Base-by-base conservation (phyloP, 2,329 filamentous ascomycete species). In the Magnaporthiopsis incrustans region DNA sequence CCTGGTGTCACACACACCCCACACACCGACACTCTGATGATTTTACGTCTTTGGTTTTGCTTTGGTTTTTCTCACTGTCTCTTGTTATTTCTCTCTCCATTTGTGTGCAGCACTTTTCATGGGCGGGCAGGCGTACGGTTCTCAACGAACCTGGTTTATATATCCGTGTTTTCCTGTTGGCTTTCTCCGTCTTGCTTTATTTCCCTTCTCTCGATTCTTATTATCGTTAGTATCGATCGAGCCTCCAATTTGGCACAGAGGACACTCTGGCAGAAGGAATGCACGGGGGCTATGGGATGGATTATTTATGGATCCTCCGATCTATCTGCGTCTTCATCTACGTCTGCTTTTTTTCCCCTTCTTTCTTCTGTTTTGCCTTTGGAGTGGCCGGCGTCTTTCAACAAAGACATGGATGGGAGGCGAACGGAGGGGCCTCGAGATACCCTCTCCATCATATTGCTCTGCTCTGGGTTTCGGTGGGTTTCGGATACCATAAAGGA, bases 101-200 rank as follows among this genome's bases (percentile, higher is more conserved):
- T 22, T 44, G 22, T 33, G 26, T 27, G 27, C 27, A 64, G 65
- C 65, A 64, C 64, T 67, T 62, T 61, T 71, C 70, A 68, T 22
- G 30, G 57, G 57, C 57, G 59, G 35, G 69, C 66, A 67, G 72
- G 73, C 73, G 73, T 74, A 73, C 71, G 73, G 72, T 74, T 72
- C 69, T 73, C 72, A 73, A 74, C 72, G 73, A 73, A 73, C 70
- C 71, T 71, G 71, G 66, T 68, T 69, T 66, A 44, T 44, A 44
- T 44, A 44, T 44, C 38, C 38, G 18, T 59, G 65, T 66, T 59
- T 68, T 69, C 65, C 58, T 65, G 66, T 66, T 56, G 32, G 57
- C 66, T 65, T 67, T 60, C 63, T 66, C 57, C 65, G 64, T 59
- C 61, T 60, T 59, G 44, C 66, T 69, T 58, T 67, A 66, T 64